Evolutionary conservation across 805 yeast genomes (phyloP), one percentile per base, ranked within the genome.

Genomic region (Cyberlindnera xishuangbannaensis): DNA sequence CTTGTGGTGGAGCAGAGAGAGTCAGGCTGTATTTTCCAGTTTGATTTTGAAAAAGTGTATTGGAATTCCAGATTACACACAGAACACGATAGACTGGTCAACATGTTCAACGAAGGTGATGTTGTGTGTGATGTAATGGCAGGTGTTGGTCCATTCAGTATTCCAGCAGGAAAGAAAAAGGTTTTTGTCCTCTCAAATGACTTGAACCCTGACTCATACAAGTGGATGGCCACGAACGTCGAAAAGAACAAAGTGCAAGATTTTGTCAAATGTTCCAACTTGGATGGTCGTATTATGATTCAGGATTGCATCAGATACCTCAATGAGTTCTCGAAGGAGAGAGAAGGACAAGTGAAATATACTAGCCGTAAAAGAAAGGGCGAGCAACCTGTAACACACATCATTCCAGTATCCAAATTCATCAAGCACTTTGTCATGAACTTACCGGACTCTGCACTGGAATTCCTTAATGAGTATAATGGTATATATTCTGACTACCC

Each of bases 71-170:
- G 98, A 46, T 66, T 92, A 31, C 90, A 87, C 45, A 84, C 95
- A 1, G 99, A 92, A 51, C 99, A 92, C 57, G 90, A 78, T 29
- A 66, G 97, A 39, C 61, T 92, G 27, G 80, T 92, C 4, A 54
- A 61, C 2, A 52, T 60, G 24, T 81, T 83, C 48, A 48, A 71
- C 26, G 65, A 73, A 4, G 81, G 82, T 8, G 82, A 81, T 39
- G 83, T 86, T 6, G 83, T 94, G 0, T 85, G 86, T 49, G 99
- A 92, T 62, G 97, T 87, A 0, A 84, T 94, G 76, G 97, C 96
- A 1, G 99, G 99, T 29, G 97, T 92, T 2, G 99, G 99, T 0
- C 99, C 99, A 5, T 92, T 94, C 64, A 90, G 95, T 2, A 76
- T 92, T 1, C 99, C 99, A 0, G 95, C 97, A 1, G 97, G 88